Conservation (phyloP, 179 eudicot genomes). For the Sideroxylon spinosum region DNA sequence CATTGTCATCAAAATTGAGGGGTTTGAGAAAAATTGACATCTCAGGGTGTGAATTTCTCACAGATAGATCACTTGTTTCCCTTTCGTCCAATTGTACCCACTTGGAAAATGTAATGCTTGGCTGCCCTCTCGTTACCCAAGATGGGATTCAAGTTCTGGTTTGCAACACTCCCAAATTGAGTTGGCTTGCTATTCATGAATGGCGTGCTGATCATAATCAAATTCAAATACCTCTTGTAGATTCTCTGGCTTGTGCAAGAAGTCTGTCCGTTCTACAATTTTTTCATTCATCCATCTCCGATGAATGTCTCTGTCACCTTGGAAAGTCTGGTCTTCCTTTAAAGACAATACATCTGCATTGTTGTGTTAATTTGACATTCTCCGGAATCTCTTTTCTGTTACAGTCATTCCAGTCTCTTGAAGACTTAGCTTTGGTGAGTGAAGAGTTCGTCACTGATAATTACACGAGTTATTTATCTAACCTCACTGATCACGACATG, state of each 20-base stretch:
- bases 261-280: slow-evolving; percentile 35
- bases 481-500: neutral
- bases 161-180: neutral
- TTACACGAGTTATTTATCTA: neutral
- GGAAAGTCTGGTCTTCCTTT: slow-evolving; percentile 44
- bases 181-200: slow-evolving; percentile 23
- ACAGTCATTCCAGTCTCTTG: slow-evolving; percentile 31
- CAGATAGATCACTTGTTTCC: neutral
- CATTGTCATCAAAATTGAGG: neutral
- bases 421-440: slow-evolving; percentile 40
- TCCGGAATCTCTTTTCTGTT: slow-evolving; percentile 38
- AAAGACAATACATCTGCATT: slow-evolving; percentile 34
- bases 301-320: slow-evolving; percentile 38
- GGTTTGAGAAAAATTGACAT: neutral
- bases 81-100: neutral
- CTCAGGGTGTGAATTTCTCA: neutral
- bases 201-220: slow-evolving; percentile 16
- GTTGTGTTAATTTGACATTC: slow-evolving; percentile 34
- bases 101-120: neutral
- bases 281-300: slow-evolving; percentile 37
- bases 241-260: slow-evolving; percentile 26
- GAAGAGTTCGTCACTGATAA: slow-evolving; percentile 27
- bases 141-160: neutral
- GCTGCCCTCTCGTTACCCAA: neutral
- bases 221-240: slow-evolving; percentile 22